phyloP scores from a whole-genome alignment of 805 yeast genomes.

The Barnettozyma salicaria region DNA sequence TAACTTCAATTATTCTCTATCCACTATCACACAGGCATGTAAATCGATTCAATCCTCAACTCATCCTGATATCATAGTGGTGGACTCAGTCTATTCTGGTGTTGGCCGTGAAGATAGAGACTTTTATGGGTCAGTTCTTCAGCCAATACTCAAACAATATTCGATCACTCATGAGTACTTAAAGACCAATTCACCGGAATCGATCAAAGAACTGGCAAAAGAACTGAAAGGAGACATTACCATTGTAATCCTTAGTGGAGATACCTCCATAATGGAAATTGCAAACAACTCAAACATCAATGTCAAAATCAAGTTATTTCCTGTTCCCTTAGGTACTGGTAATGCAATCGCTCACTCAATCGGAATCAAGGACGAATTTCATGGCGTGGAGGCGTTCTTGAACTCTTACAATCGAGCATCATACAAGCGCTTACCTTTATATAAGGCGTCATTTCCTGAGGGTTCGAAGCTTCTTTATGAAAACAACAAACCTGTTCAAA shows the following conservation, averaged over 20 bases:
- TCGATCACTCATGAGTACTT: constrained; percentile 34
- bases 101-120: constrained; percentile 31
- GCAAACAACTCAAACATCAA: constrained; percentile 39
- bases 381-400: constrained; percentile 34
- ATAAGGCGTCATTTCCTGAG: constrained; percentile 28
- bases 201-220: constrained; percentile 37
- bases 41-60: neutral
- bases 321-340: constrained; percentile 80
- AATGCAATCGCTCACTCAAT: constrained; percentile 70
- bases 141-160: constrained; percentile 41
- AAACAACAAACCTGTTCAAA: constrained; percentile 2
- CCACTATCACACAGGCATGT: neutral
- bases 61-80: constrained; percentile 17
- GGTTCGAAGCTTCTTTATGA: constrained; percentile 10
- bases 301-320: constrained; percentile 20
- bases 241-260: constrained; percentile 71
- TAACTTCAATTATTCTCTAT: constrained; percentile 1
- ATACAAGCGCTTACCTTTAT: constrained; percentile 27
- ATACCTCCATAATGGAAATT: constrained; percentile 76
- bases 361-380: constrained; percentile 32
- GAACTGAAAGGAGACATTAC: constrained; percentile 30
- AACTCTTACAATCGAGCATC: constrained; percentile 5
- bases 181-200: constrained; percentile 35
- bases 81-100: constrained; percentile 35
- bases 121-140: constrained; percentile 37